A percentile compares a stretch with the other conserved stretches of the same genome.
These are phyloP conservation scores for Arabidopsis hybrid DNA, from an alignment of 441 rosid species.

Conservation along the genomic window DNA sequence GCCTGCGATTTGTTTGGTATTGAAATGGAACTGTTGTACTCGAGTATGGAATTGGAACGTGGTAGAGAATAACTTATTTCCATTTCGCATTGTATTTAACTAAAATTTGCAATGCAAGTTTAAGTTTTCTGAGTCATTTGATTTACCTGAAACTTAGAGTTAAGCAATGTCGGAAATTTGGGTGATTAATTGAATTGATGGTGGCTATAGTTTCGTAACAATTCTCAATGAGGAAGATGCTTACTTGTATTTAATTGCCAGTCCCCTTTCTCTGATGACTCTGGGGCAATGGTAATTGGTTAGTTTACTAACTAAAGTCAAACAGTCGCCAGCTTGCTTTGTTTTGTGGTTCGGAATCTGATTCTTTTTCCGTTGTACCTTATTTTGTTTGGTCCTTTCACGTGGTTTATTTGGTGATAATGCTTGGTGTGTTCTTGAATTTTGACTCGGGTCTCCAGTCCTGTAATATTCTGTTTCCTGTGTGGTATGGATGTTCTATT, in stretches of 20 bases:
- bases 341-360: conserved; percentile 4
- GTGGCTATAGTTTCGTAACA: neutral
- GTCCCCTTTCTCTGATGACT: neutral
- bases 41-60: neutral
- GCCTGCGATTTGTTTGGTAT: conserved; percentile 11
- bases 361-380: neutral
- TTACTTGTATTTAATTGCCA: neutral
- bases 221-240: neutral
- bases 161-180: neutral
- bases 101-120: conserved; percentile 26
- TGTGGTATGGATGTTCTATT: conserved; percentile 21
- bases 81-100: conserved; percentile 9
- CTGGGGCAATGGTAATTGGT: neutral
- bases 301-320: neutral
- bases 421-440: conserved; percentile 5
- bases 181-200: neutral
- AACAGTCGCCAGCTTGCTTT: neutral
- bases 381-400: conserved; percentile 2
- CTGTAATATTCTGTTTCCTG: neutral
- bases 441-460: neutral
- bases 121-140: neutral
- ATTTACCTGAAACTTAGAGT: conserved; percentile 5
- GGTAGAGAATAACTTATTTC: neutral
- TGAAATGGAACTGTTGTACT: conserved; percentile 19
- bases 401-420: conserved; percentile 11